Percentiles rank a stretch among this genome's conserved stretches.
Evolutionary conservation across 2,329 filamentous ascomycete species (phyloP).

Genomic region (Claviceps maximensis): DNA sequence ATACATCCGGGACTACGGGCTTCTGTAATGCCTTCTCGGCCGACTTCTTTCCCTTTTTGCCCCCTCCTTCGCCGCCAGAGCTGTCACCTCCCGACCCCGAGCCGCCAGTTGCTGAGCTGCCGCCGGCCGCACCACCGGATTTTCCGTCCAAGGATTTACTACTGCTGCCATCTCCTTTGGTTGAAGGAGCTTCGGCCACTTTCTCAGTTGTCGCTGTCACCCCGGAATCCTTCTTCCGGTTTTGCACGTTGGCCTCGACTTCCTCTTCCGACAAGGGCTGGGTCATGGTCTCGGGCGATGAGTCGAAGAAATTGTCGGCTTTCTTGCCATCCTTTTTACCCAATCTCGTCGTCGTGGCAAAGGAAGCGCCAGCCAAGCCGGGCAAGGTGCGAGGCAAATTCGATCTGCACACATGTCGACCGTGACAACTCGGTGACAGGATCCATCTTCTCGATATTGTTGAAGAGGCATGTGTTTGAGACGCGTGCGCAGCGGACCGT

Average conservation of each 20-base stretch:
- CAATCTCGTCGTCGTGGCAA: constrained; percentile 23
- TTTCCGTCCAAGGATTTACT: constrained; percentile 36
- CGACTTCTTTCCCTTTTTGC: constrained; percentile 57
- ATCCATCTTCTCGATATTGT: constrained; percentile 15
- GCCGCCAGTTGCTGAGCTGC: constrained; percentile 42
- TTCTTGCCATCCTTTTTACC: constrained; percentile 25
- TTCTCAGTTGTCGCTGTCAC: constrained; percentile 33
- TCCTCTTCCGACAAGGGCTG: constrained; percentile 41
- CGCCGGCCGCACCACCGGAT: constrained; percentile 21
- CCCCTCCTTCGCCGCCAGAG: constrained; percentile 43
- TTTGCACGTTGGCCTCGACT: constrained; percentile 36
- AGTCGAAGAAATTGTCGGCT: constrained; percentile 38
- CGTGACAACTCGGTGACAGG: constrained; percentile 15
- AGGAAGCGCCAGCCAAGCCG: constrained; percentile 17
- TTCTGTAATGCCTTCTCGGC: constrained; percentile 71
- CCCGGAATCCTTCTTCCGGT: constrained; percentile 28
- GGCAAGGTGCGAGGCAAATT: constrained; percentile 17
- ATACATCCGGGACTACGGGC: constrained; percentile 81
- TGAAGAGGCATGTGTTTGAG: constrained; percentile 13
- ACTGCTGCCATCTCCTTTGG: constrained; percentile 28
- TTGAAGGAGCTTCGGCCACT: constrained; percentile 30
- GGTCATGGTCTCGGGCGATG: constrained; percentile 24
- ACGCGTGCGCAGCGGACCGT: constrained; percentile 18
- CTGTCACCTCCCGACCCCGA: constrained; percentile 39
- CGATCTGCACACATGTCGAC: constrained; percentile 19